Percentiles rank a stretch among this genome's conserved stretches.
phyloP scores from a whole-genome alignment of 1,284 basidiomycete genomes.

The Trametes pubescens region DNA sequence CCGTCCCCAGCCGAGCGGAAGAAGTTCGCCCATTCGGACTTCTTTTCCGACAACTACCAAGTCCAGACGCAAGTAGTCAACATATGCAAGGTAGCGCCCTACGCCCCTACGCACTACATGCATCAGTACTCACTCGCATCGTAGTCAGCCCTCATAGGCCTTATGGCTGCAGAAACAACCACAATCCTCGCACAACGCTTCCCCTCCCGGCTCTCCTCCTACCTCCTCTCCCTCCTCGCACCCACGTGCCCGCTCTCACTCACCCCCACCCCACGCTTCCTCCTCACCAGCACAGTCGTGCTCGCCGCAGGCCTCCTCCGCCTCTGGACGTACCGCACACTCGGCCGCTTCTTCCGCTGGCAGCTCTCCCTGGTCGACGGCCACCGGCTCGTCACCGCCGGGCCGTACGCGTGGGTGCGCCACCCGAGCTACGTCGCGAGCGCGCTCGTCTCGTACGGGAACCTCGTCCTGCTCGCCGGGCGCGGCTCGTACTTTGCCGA shows the following conservation, averaged over 20 bases:
- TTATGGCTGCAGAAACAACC: constrained; percentile 7
- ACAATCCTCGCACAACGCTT: constrained; percentile 14
- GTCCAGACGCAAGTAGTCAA: neutral
- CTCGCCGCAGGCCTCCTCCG: constrained; percentile 8
- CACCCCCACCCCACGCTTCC: constrained; percentile 8
- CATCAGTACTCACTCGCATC: neutral
- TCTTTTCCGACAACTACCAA: neutral
- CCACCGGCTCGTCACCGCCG: constrained; percentile 19
- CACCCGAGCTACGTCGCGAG: constrained; percentile 18
- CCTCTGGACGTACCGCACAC: constrained; percentile 16
- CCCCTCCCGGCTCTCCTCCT: constrained; percentile 5
- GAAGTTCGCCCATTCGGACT: constrained; percentile 1
- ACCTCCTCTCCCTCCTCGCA: constrained; percentile 9
- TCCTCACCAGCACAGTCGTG: constrained; percentile 6
- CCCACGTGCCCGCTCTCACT: constrained; percentile 4
- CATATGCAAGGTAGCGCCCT: neutral
- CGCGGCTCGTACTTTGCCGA: constrained; percentile 13
- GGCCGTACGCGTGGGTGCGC: constrained; percentile 20
- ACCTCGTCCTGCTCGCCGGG: constrained; percentile 10
- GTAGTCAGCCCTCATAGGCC: constrained; percentile 13
- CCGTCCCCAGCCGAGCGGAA: constrained; percentile 1
- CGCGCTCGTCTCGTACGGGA: constrained; percentile 9
- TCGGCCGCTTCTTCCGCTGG: constrained; percentile 16
- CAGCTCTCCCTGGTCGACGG: constrained; percentile 13
- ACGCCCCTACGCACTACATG: neutral